Evolutionary conservation across 345 rosid genomes (phyloP).

Genomic region (Mercurialis annua): DNA sequence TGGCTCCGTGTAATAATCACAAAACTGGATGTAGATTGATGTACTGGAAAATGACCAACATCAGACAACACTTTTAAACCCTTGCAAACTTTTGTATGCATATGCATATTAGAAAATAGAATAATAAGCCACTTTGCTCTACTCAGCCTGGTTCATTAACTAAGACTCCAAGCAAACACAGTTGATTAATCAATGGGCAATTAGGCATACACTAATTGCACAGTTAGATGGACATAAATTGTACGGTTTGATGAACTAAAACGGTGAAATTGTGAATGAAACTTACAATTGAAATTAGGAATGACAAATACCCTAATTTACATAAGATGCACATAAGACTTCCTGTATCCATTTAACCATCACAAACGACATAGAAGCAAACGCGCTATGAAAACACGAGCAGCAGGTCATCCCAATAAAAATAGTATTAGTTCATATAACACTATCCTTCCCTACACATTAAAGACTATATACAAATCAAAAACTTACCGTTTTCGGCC

Average conservation of each 20-base stretch:
- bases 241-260: neutral
- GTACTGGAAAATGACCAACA: neutral
- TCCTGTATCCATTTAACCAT: neutral
- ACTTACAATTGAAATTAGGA: neutral
- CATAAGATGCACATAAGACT: neutral
- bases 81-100: neutral
- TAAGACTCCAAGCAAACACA: neutral
- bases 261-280: neutral
- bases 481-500: constrained; percentile 73
- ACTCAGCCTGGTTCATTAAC: neutral
- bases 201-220: neutral
- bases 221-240: neutral
- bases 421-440: neutral
- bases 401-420: neutral
- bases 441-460: neutral
- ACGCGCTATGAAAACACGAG: neutral
- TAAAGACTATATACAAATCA: neutral
- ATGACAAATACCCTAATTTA: neutral
- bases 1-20: neutral
- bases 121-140: neutral
- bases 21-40: neutral
- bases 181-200: neutral
- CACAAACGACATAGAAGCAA: neutral
- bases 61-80: neutral
- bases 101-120: neutral